phyloP scores from a whole-genome alignment of 2,329 filamentous ascomycete species.

The Scolecobasidium constrictum region DNA sequence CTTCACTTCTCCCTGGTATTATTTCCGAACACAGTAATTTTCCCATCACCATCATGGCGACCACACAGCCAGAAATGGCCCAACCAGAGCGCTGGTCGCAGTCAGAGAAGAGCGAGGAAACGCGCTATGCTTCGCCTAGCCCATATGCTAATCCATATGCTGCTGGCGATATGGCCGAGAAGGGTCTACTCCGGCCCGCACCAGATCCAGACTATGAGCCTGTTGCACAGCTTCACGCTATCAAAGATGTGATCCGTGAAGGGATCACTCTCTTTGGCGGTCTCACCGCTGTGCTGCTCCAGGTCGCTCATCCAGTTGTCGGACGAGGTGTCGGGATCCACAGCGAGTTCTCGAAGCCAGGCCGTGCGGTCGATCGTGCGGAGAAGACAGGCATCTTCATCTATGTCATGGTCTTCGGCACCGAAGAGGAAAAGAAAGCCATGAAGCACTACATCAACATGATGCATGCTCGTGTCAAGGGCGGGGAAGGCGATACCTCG shows the following conservation, averaged over 20 bases:
- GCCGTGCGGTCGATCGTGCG: slow-evolving; percentile 1
- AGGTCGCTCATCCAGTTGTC: not conserved
- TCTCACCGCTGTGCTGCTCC: slow-evolving; percentile 1
- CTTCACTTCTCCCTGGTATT: too few relatives aligned
- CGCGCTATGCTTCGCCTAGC: too few relatives aligned
- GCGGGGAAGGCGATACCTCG: not conserved
- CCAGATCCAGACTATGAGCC: not conserved
- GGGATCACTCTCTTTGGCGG: not conserved
- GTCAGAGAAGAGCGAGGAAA: not conserved
- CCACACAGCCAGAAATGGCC: too few relatives aligned
- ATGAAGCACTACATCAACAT: slow-evolving; percentile 11
- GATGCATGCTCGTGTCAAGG: slow-evolving; percentile 12
- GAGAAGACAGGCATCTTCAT: slow-evolving; percentile 8
- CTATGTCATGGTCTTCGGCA: slow-evolving; percentile 13
- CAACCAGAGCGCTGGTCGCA: not conserved
- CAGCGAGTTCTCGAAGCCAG: slow-evolving; percentile 1
- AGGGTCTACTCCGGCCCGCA: not conserved
- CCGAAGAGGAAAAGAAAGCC: slow-evolving; percentile 7
- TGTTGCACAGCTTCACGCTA: not conserved
- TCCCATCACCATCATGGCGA: too few relatives aligned
- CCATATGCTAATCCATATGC: too few relatives aligned
- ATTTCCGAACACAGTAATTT: too few relatives aligned
- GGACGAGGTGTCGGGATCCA: not conserved
- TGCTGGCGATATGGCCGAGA: not conserved
- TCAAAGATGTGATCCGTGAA: not conserved